Evolutionary conservation across 1,139 yeast species (phyloP).

Genomic region (Kazachstania sp.): DNA sequence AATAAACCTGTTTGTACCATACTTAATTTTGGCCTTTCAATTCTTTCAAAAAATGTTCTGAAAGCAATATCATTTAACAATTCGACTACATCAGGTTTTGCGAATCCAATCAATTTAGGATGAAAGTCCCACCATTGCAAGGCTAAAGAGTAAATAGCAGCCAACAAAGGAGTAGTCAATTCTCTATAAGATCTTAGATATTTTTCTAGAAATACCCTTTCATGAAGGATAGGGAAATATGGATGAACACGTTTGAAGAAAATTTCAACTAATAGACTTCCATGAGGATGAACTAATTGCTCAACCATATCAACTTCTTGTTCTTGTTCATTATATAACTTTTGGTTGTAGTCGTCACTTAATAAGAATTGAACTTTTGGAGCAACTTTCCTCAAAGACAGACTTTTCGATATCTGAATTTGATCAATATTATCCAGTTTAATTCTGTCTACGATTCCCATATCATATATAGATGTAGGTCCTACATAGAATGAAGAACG

Average conservation of each 20-base stretch:
- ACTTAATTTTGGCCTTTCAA: conserved; percentile 66
- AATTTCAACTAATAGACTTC: conserved; percentile 58
- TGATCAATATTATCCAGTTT: conserved; percentile 40
- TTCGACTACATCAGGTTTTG: conserved; percentile 55
- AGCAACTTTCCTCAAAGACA: conserved; percentile 60
- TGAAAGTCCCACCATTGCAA: conserved; percentile 83
- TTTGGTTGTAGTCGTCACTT: conserved; percentile 64
- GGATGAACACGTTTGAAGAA: conserved; percentile 74
- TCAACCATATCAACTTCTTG: conserved; percentile 66
- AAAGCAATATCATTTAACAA: conserved; percentile 55
- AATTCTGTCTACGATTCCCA: conserved; percentile 46
- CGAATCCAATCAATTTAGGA: conserved; percentile 50
- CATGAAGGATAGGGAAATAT: conserved; percentile 67
- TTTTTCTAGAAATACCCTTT: conserved; percentile 67
- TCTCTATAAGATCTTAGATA: conserved; percentile 70
- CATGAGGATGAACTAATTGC: conserved; percentile 67
- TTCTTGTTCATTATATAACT: conserved; percentile 53
- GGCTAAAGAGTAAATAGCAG: conserved; percentile 67
- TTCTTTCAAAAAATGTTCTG: conserved; percentile 45
- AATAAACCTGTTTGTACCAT: conserved; percentile 74
- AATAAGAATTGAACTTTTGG: conserved; percentile 56
- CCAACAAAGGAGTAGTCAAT: conserved; percentile 66
- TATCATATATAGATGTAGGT: conserved; percentile 62
- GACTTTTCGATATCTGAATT: conserved; percentile 41
- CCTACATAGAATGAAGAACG: conserved; percentile 72